phyloP scores from a whole-genome alignment of 371 early-diverging fungal species.

The Basidiobolus heterosporus region DNA sequence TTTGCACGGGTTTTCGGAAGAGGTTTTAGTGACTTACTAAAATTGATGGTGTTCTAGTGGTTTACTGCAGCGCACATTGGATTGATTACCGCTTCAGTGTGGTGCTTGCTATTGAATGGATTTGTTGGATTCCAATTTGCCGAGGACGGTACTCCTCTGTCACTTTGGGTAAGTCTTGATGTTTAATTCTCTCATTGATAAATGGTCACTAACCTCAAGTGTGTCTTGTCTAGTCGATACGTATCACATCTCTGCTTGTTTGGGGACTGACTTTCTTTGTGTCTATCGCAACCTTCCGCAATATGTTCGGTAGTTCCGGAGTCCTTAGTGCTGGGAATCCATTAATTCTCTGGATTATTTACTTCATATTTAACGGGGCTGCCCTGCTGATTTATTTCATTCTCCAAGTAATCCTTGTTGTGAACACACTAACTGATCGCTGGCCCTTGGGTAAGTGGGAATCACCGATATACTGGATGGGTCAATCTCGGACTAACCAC shows the following conservation, averaged over 20 bases:
- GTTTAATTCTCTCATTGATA: no score
- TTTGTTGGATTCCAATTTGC: slow-evolving; percentile 92
- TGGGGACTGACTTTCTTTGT: slow-evolving; percentile 60
- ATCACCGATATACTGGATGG: not conserved
- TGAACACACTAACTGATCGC: slow-evolving; percentile 84
- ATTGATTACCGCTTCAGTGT: slow-evolving; percentile 65
- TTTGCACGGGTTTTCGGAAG: no score
- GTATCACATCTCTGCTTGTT: slow-evolving; percentile 62
- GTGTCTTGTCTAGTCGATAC: slow-evolving; percentile 66
- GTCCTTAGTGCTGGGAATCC: slow-evolving; percentile 39
- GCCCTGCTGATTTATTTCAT: slow-evolving; percentile 72
- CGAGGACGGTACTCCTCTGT: slow-evolving; percentile 84
- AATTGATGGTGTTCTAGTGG: slow-evolving; percentile 32
- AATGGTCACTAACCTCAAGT: no score
- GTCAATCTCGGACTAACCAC: not conserved
- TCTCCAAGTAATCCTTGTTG: slow-evolving; percentile 77
- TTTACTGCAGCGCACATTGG: slow-evolving; percentile 74
- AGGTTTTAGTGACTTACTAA: not conserved
- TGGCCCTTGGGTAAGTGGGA: slow-evolving; percentile 67
- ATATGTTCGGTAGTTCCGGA: slow-evolving; percentile 21
- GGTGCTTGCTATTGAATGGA: slow-evolving; percentile 84
- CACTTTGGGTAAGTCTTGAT: slow-evolving; percentile 57
- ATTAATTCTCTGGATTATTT: slow-evolving; percentile 66
- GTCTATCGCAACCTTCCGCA: slow-evolving; percentile 66
- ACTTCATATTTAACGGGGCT: slow-evolving; percentile 71